phyloP scores from a whole-genome alignment of 1,284 basidiomycete genomes.

The Agroathelia rolfsii region DNA sequence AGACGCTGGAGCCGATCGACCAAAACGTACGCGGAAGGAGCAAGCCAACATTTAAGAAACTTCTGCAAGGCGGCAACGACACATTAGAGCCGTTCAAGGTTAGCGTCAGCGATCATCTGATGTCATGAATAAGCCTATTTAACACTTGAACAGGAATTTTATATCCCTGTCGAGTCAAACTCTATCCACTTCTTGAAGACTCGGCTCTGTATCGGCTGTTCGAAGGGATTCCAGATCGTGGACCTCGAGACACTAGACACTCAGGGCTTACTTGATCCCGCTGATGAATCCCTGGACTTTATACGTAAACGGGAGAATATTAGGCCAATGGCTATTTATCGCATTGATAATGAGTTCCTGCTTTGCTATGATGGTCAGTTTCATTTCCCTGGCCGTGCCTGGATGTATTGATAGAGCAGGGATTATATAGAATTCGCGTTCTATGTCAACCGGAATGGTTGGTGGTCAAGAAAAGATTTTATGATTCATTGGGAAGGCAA shows the following conservation, averaged over 20 bases:
- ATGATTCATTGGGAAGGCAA: constrained; percentile 96
- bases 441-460: constrained; percentile 96
- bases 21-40: constrained; percentile 74
- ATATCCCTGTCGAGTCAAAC: constrained; percentile 94
- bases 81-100: constrained; percentile 91
- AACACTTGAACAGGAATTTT: constrained; percentile 74
- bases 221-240: constrained; percentile 99
- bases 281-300: constrained; percentile 88
- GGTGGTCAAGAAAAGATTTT: constrained; percentile 84
- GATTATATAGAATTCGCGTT: constrained; percentile 82
- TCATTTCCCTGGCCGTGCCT: constrained; percentile 1
- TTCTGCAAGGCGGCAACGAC: constrained; percentile 91
- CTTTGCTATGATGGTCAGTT: constrained; percentile 93
- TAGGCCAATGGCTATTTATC: constrained; percentile 92
- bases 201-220: constrained; percentile 94
- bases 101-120: constrained; percentile 16
- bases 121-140: constrained; percentile 8
- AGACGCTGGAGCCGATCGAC: constrained; percentile 94
- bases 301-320: constrained; percentile 85
- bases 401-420: constrained; percentile 8
- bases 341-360: constrained; percentile 94
- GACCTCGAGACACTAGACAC: constrained; percentile 97
- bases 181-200: constrained; percentile 98
- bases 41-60: constrained; percentile 91
- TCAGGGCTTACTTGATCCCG: constrained; percentile 91